Evolutionary conservation across 495 filamentous ascomycete genomes (phyloP), one percentile per base, ranked within the genome.

Genomic region (Neurospora africana): DNA sequence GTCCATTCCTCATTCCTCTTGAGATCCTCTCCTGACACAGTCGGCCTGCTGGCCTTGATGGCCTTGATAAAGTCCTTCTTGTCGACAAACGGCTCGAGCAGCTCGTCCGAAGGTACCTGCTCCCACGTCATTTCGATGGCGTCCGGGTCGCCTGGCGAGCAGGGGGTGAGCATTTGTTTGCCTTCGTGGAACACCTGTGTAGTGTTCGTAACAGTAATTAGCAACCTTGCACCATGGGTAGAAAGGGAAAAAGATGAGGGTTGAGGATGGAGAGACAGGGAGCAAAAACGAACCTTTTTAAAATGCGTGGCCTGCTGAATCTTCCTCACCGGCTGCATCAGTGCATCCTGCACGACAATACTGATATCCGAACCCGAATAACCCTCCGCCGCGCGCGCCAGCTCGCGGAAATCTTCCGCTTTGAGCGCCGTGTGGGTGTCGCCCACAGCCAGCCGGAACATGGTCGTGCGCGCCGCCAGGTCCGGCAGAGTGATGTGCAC

Each of bases 281-380:
- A 53, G 11, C 43, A 17, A 30, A 27, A 58, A 9, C 30, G 8
- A 75, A 95, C 95, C 87, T 91, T 91, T 80, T 98, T 98, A 83
- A 98, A 99, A 83, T 99, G 95, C 72, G 95, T 99, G 37, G 95
- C 95, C 68, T 93, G 97, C 83, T 98, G 95, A 74, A 99, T 98
- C 83, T 97, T 96, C 70, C 95, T 86, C 71, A 99, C 92, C 1
- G 95, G 96, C 78, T 98, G 93, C 95, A 99, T 99, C 23, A 98
- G 84, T 13, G 95, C 95, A 82, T 98, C 94, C 79, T 99, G 95
- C 33, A 98, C 95, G 6, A 92, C 94, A 77, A 98, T 98, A 78
- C 87, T 91, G 79, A 99, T 97, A 88, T 99, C 95, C 71, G 91
- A 94, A 13, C 95, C 95, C 0, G 94, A 97, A 78, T 97, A 99